Percentiles rank a stretch among this genome's conserved stretches.
Conservation (phyloP, 1,139 yeast genomes). For the Lodderomyces parapsilosis region DNA sequence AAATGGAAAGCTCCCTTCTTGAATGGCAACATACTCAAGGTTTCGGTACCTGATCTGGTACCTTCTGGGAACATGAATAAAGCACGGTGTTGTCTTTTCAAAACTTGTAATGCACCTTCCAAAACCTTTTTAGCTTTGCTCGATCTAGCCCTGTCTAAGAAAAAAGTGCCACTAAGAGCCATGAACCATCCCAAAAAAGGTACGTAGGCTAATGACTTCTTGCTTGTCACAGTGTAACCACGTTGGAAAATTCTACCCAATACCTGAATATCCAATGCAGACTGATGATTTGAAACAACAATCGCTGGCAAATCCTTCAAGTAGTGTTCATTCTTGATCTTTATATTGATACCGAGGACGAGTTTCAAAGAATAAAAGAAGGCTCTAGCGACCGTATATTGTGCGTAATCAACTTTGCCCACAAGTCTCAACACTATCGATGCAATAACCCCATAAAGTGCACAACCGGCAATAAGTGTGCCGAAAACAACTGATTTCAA, state of each 20-base stretch:
- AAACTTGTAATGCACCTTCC: slow-evolving; percentile 60
- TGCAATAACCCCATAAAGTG: slow-evolving; percentile 73
- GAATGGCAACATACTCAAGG: slow-evolving; percentile 75
- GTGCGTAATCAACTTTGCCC: slow-evolving; percentile 80
- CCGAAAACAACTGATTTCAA: slow-evolving; percentile 55
- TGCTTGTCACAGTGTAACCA: slow-evolving; percentile 91
- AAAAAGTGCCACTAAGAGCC: slow-evolving; percentile 87
- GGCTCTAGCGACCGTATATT: slow-evolving; percentile 86
- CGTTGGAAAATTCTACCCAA: slow-evolving; percentile 84
- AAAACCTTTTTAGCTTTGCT: slow-evolving; percentile 74
- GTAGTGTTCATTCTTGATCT: slow-evolving; percentile 54
- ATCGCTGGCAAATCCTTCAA: slow-evolving; percentile 74
- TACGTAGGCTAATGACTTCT: slow-evolving; percentile 73
- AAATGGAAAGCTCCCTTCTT: slow-evolving; percentile 98
- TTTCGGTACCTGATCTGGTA: slow-evolving; percentile 75
- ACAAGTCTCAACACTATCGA: slow-evolving; percentile 64
- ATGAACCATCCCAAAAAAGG: slow-evolving; percentile 98
- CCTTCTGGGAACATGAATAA: slow-evolving; percentile 94
- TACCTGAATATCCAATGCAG: slow-evolving; percentile 77
- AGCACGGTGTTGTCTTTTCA: slow-evolving; percentile 63
- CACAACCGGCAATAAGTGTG: slow-evolving; percentile 55
- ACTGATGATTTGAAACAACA: slow-evolving; percentile 87
- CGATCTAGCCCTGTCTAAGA: slow-evolving; percentile 81
- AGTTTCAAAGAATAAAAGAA: slow-evolving; percentile 63
- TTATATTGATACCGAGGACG: slow-evolving; percentile 67